A percentile compares a stretch with the other conserved stretches of the same genome.
Conservation (phyloP, 306 rosid genomes). For the Oxytropis ochrocephala region DNA sequence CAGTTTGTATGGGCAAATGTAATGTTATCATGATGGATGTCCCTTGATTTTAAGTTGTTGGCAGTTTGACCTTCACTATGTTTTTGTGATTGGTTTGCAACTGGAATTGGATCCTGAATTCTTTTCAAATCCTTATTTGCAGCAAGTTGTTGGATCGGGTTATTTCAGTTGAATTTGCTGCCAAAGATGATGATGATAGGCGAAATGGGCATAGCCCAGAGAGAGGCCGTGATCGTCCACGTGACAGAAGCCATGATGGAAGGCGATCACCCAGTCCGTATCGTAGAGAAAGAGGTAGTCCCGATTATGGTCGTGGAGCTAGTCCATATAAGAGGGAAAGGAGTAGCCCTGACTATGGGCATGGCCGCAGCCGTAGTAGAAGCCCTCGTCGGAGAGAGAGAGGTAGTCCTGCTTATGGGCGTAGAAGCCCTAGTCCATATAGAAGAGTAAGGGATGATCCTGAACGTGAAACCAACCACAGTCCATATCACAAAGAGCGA, state of each 20-base stretch:
- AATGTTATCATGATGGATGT: background rate
- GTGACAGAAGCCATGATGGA: conserved; percentile 65
- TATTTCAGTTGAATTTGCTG: conserved; percentile 91
- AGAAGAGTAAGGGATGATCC: conserved; percentile 47
- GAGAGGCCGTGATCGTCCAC: conserved; percentile 59
- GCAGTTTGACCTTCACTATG: background rate
- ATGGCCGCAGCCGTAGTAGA: conserved; percentile 57
- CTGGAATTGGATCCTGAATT: background rate
- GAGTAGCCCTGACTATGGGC: conserved; percentile 81
- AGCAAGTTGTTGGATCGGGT: conserved; percentile 94
- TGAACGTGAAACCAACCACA: conserved; percentile 35
- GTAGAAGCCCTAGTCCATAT: conserved; percentile 55
- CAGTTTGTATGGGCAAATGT: background rate
- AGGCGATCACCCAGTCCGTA: conserved; percentile 90
- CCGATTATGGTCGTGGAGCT: conserved; percentile 89
- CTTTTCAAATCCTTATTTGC: conserved; percentile 31
- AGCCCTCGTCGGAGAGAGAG: conserved; percentile 56
- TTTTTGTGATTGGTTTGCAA: background rate
- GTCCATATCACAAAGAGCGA: conserved; percentile 41
- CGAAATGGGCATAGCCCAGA: conserved; percentile 79
- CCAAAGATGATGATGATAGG: conserved; percentile 76
- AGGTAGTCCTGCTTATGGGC: conserved; percentile 59
- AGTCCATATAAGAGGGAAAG: conserved; percentile 65
- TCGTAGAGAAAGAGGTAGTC: conserved; percentile 87
- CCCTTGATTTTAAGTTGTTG: background rate